phyloP scores from a whole-genome alignment of 1,284 basidiomycete genomes.

The Apiotrichum veenhuisii region DNA sequence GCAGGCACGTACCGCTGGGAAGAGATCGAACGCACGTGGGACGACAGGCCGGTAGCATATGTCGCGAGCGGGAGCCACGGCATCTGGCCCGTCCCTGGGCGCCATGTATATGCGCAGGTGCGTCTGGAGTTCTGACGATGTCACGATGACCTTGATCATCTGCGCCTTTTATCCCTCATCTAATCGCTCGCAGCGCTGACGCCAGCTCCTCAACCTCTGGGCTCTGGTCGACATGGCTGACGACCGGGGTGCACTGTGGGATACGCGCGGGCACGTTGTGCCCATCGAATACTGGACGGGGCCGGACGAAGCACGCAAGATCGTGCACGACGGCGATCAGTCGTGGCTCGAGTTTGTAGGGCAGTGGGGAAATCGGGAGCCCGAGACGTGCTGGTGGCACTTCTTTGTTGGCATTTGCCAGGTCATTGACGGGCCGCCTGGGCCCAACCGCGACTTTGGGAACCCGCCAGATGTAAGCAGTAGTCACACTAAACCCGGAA shows the following conservation, averaged over 20 bases:
- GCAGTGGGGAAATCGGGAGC: slow-evolving; percentile 42
- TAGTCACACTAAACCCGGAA: background rate
- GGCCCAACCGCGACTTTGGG: slow-evolving; percentile 41
- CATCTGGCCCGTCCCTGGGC: slow-evolving; percentile 41
- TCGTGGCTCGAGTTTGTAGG: slow-evolving; percentile 43
- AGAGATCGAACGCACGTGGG: slow-evolving; percentile 31
- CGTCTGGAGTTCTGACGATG: background rate
- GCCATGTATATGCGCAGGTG: slow-evolving; percentile 42
- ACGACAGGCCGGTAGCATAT: slow-evolving; percentile 40
- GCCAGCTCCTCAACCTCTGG: slow-evolving; percentile 28
- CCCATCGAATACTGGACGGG: slow-evolving; percentile 38
- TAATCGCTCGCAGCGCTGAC: slow-evolving; percentile 34
- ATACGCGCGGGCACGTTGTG: slow-evolving; percentile 38
- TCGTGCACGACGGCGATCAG: slow-evolving; percentile 26
- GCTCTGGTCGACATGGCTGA: slow-evolving; percentile 42
- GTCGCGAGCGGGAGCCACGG: slow-evolving; percentile 44
- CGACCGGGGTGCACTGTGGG: slow-evolving; percentile 43
- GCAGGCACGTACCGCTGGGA: slow-evolving; percentile 42
- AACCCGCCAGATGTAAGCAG: slow-evolving; percentile 34
- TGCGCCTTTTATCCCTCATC: slow-evolving; percentile 16
- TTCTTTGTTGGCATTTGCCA: slow-evolving; percentile 37
- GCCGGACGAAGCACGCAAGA: slow-evolving; percentile 17
- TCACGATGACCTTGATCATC: too few relatives aligned
- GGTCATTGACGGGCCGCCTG: slow-evolving; percentile 36
- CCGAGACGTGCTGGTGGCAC: slow-evolving; percentile 42